Evolutionary conservation across 768 basidiomycete species (phyloP).

Genomic region (Calocybe gangraenosa): DNA sequence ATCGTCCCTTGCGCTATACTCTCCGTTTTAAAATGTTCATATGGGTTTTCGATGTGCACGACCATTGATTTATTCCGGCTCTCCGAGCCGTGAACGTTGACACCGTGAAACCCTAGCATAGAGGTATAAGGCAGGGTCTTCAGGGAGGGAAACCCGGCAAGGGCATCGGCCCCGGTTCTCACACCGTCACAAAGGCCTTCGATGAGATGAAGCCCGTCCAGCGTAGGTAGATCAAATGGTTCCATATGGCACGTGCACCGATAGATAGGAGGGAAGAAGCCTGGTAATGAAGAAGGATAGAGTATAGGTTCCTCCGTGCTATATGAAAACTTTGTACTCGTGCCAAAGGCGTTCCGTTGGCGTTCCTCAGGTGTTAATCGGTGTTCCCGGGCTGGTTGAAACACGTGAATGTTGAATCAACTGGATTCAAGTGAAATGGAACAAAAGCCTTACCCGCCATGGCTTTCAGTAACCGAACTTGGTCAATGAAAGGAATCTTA

Average conservation of each 20-base stretch:
- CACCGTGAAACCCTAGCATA: conserved; percentile 76
- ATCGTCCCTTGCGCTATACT: conserved; percentile 74
- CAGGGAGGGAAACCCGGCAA: conserved; percentile 96
- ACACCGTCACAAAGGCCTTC: conserved; percentile 89
- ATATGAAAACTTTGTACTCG: conserved; percentile 77
- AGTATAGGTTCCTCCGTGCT: conserved; percentile 54
- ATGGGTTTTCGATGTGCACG: conserved; percentile 73
- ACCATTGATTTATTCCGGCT: conserved; percentile 93
- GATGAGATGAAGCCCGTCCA: conserved; percentile 80
- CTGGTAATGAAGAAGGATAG: conserved; percentile 91
- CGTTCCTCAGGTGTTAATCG: conserved; percentile 74
- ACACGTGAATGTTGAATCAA: conserved; percentile 1
- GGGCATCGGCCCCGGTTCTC: conserved; percentile 74
- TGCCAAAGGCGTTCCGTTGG: conserved; percentile 70
- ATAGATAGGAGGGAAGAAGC: conserved; percentile 88
- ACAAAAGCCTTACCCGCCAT: conserved; percentile 63
- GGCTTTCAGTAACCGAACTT: conserved; percentile 68
- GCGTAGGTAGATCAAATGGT: conserved; percentile 83
- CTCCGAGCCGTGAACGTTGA: conserved; percentile 91
- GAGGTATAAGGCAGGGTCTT: conserved; percentile 82
- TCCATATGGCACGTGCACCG: conserved; percentile 79
- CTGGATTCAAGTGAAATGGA: neutral
- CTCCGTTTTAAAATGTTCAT: conserved; percentile 62
- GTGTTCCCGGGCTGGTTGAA: conserved; percentile 65
- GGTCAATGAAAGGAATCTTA: conserved; percentile 97